phyloP scores from a whole-genome alignment of 2,329 filamentous ascomycete species.

The Daldinia sp. region DNA sequence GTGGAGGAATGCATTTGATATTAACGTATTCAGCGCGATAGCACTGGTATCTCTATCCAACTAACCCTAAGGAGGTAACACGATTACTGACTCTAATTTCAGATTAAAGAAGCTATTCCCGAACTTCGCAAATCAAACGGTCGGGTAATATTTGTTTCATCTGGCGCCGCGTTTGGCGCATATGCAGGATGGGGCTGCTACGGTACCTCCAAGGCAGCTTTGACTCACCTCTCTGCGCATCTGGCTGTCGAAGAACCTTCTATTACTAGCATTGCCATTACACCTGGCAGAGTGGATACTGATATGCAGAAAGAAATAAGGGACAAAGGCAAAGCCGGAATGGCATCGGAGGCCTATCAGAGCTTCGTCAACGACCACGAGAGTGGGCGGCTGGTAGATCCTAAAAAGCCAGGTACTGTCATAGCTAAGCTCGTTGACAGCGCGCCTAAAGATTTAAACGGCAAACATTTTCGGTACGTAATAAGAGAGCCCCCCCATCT shows the following conservation, averaged over 20 bases:
- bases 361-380: conserved; percentile 77
- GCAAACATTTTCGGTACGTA: conserved; percentile 77
- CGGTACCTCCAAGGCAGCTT: conserved; percentile 83
- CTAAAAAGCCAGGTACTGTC: conserved; percentile 86
- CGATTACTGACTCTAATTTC: conserved; percentile 46
- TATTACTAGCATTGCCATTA: conserved; percentile 77
- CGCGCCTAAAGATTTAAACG: conserved; percentile 76
- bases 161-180: conserved; percentile 75
- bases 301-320: conserved; percentile 90
- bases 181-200: conserved; percentile 85
- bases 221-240: conserved; percentile 83
- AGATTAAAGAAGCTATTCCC: conserved; percentile 79
- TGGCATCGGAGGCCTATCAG: conserved; percentile 70
- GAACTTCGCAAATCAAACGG: conserved; percentile 76
- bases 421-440: conserved; percentile 82
- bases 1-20: conserved; percentile 81
- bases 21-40: conserved; percentile 88
- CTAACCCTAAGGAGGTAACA: background rate
- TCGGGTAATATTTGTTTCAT: conserved; percentile 81
- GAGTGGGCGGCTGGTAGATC: conserved; percentile 78
- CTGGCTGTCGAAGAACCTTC: conserved; percentile 81
- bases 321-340: conserved; percentile 64
- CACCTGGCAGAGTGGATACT: conserved; percentile 87
- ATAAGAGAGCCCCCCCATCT: conserved; percentile 19
- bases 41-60: conserved; percentile 70